A percentile compares a stretch with the other conserved stretches of the same genome.
Evolutionary conservation across 1,284 basidiomycete species (phyloP).

Genomic region (Papiliotrema terrestris): DNA sequence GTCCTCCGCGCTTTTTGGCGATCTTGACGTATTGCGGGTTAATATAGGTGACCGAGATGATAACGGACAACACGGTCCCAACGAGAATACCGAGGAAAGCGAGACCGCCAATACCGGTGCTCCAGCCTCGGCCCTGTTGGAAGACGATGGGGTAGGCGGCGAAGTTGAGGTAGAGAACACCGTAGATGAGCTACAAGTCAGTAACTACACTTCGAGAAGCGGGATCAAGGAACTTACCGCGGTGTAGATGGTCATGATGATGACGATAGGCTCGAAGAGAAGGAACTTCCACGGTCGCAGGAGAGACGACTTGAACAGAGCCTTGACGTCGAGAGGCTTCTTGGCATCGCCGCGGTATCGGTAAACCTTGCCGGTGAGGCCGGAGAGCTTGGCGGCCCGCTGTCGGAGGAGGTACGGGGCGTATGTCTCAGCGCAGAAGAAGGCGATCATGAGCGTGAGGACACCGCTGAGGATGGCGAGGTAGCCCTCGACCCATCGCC

Average conservation of each 20-base stretch:
- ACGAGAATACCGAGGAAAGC: conserved; percentile 64
- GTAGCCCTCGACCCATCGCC: conserved; percentile 61
- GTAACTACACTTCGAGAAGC: conserved; percentile 31
- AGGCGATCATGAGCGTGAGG: conserved; percentile 33
- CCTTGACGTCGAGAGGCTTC: conserved; percentile 30
- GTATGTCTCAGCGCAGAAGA: conserved; percentile 51
- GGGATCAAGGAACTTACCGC: conserved; percentile 36
- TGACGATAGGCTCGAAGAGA: conserved; percentile 50
- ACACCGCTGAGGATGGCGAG: conserved; percentile 55
- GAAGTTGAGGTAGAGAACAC: conserved; percentile 32
- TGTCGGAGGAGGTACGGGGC: conserved; percentile 47
- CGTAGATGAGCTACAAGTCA: not conserved
- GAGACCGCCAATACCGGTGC: conserved; percentile 57
- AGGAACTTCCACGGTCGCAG: conserved; percentile 48
- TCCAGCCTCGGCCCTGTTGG: conserved; percentile 36
- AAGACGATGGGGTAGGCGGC: conserved; percentile 46
- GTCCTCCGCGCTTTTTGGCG: conserved; percentile 15
- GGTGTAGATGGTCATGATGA: conserved; percentile 48
- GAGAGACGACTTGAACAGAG: conserved; percentile 45
- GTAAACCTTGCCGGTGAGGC: conserved; percentile 46
- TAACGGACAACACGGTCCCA: conserved; percentile 56
- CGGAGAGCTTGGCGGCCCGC: conserved; percentile 41
- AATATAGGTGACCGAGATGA: conserved; percentile 53
- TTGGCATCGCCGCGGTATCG: conserved; percentile 47
- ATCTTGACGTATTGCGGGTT: conserved; percentile 26